Evolutionary conservation across 495 filamentous ascomycete species (phyloP).

Genomic region (Neurospora sp.): DNA sequence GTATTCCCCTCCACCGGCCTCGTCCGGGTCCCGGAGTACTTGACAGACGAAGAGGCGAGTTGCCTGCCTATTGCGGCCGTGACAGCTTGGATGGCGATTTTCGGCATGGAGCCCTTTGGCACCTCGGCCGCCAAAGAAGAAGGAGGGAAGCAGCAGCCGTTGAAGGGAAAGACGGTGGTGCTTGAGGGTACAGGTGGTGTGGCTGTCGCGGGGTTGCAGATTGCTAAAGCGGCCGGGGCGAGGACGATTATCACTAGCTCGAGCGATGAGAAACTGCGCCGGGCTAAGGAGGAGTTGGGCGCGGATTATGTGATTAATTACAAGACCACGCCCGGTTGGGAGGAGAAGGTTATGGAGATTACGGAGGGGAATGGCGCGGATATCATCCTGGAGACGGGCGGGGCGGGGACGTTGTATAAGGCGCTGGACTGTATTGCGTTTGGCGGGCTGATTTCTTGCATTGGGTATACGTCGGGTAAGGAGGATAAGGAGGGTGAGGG

Average conservation of each 20-base stretch:
- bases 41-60: constrained; percentile 30
- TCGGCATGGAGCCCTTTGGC: constrained; percentile 34
- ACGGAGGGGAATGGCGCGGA: constrained; percentile 31
- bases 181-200: constrained; percentile 40
- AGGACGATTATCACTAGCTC: constrained; percentile 36
- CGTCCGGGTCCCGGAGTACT: constrained; percentile 28
- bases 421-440: constrained; percentile 33
- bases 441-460: constrained; percentile 34
- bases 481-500: constrained; percentile 21
- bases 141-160: neutral
- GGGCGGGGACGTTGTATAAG: constrained; percentile 31
- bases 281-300: constrained; percentile 28
- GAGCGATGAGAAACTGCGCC: constrained; percentile 32
- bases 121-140: neutral
- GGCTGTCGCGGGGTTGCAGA: constrained; percentile 25
- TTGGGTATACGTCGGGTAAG: constrained; percentile 34
- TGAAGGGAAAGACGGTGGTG: constrained; percentile 25
- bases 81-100: constrained; percentile 39
- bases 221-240: constrained; percentile 26
- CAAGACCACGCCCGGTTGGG: constrained; percentile 30
- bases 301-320: constrained; percentile 39
- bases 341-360: constrained; percentile 25
- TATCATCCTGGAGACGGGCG: constrained; percentile 42
- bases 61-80: constrained; percentile 34
- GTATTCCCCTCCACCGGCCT: constrained; percentile 29